Percentiles rank a stretch among this genome's conserved stretches.
Evolutionary conservation across 805 yeast genomes (phyloP).

Genomic region (Yarrowia osloensis): DNA sequence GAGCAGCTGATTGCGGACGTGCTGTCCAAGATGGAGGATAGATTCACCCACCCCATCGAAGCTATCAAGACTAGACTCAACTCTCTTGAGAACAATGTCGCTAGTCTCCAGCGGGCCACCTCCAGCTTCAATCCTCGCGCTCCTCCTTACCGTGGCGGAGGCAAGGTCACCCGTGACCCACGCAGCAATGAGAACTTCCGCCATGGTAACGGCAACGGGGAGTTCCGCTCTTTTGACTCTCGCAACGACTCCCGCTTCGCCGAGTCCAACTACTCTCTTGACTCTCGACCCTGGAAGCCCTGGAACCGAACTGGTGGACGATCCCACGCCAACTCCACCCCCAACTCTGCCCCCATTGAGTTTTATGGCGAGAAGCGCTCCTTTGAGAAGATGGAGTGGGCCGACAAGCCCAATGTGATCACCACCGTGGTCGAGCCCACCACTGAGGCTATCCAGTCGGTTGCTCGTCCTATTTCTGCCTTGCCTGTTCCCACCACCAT

Average conservation of each 20-base stretch:
- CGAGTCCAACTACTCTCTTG: not conserved
- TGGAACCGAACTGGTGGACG: slow-evolving; percentile 10
- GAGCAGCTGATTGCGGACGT: slow-evolving; percentile 28
- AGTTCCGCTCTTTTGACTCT: not conserved
- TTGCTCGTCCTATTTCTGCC: not conserved
- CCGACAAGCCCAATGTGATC: not conserved
- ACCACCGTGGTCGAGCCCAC: not conserved
- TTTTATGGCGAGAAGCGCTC: slow-evolving; percentile 17
- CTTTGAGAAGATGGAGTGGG: not conserved
- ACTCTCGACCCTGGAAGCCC: slow-evolving; percentile 19
- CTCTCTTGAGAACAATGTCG: not conserved
- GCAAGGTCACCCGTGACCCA: not conserved
- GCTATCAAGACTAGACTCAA: slow-evolving; percentile 5
- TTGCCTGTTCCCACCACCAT: not conserved
- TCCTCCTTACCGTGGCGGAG: slow-evolving; percentile 10
- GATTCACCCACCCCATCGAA: slow-evolving; percentile 4
- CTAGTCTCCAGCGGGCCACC: not conserved
- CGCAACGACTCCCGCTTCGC: slow-evolving; percentile 7
- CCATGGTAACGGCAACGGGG: not conserved
- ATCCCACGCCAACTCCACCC: not conserved
- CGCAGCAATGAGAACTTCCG: slow-evolving; percentile 15
- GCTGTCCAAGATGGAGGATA: slow-evolving; percentile 19
- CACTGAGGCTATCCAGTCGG: slow-evolving; percentile 2
- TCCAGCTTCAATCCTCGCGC: slow-evolving; percentile 20
- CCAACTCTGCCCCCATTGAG: slow-evolving; percentile 23